phyloP scores from a whole-genome alignment of 1,284 basidiomycete genomes.

The Ceraceosorus guamensis region DNA sequence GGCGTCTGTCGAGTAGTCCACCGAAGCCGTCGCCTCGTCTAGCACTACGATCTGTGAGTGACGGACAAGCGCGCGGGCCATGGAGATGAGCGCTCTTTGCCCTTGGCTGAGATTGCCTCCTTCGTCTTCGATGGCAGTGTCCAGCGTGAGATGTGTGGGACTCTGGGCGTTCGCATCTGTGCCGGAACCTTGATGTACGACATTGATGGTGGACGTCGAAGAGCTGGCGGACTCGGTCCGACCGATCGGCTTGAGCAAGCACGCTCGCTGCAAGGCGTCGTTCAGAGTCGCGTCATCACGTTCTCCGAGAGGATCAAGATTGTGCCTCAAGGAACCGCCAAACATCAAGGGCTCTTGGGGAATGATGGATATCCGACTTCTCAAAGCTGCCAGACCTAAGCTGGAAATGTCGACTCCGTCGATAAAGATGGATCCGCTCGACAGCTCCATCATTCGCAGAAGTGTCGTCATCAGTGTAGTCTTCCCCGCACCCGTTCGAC shows the following conservation, averaged over 20 bases:
- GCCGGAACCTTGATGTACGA: conserved; percentile 2
- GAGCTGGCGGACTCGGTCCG: not conserved
- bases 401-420: conserved; percentile 53
- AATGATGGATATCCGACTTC: conserved; percentile 61
- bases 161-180: too few relatives aligned
- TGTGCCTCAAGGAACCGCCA: conserved; percentile 61
- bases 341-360: conserved; percentile 75
- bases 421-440: conserved; percentile 44
- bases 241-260: conserved; percentile 19
- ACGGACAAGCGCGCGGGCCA: conserved; percentile 14
- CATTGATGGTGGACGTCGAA: not conserved
- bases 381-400: conserved; percentile 54
- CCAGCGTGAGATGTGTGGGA: conserved; percentile 44
- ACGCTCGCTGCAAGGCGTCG: conserved; percentile 39
- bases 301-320: conserved; percentile 65
- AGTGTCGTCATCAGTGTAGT: conserved; percentile 23
- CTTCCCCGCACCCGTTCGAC: conserved; percentile 30
- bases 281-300: conserved; percentile 51
- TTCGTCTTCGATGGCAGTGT: conserved; percentile 40
- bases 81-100: conserved; percentile 37
- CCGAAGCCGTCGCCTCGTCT: conserved; percentile 13
- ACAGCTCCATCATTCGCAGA: conserved; percentile 49
- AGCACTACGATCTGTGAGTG: conserved; percentile 32
- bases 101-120: conserved; percentile 43
- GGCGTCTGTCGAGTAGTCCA: conserved; percentile 42